Percentiles rank a stretch among this genome's conserved stretches.
Evolutionary conservation across 1,284 basidiomycete genomes (phyloP).

Genomic region (Microbotryum lychnidis-dioicae): DNA sequence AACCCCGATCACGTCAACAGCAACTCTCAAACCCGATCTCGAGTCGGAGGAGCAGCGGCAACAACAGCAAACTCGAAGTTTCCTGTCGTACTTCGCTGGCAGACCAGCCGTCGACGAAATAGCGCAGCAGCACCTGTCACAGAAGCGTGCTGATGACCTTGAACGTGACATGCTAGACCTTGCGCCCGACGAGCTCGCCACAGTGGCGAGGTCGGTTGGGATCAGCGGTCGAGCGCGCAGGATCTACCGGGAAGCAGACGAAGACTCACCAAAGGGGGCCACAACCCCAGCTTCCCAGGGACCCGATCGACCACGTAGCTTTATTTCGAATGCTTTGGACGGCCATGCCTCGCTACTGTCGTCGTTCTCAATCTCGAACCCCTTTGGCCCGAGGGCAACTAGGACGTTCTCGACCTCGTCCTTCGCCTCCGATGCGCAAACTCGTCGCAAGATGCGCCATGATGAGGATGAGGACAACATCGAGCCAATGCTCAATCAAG

Average conservation of each 20-base stretch:
- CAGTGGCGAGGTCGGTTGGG: neutral
- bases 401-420: neutral
- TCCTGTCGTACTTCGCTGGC: no score
- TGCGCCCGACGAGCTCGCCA: no score
- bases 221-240: neutral
- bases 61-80: no score
- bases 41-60: no score
- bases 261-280: neutral
- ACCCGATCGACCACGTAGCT: neutral
- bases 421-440: neutral
- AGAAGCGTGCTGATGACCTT: no score
- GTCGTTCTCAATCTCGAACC: conserved; percentile 1
- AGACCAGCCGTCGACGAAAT: no score
- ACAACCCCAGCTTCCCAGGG: neutral
- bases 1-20: no score
- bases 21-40: no score
- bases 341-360: neutral
- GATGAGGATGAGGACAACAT: conserved; percentile 2
- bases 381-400: neutral
- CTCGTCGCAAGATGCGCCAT: neutral
- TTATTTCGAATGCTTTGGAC: neutral
- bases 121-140: no score
- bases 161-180: no score
- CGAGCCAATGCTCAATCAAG: conserved; percentile 17
- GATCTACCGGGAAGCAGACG: neutral